Evolutionary conservation across 2,329 filamentous ascomycete species (phyloP), one percentile per base, ranked within the genome.

Genomic region (Penicillium sp.): DNA sequence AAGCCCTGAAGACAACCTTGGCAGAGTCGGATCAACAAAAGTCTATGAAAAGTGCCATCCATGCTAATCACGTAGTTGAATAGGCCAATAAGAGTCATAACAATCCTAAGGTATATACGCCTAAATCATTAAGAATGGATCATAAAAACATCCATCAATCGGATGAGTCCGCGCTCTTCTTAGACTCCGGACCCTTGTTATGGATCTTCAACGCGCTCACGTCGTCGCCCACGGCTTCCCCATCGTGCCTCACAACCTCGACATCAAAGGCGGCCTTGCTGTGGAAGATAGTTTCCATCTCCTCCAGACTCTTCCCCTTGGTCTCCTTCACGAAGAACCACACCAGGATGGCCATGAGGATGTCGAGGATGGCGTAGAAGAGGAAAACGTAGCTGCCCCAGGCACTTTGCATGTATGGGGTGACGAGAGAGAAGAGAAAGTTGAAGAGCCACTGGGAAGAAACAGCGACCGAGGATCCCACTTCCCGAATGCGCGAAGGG

Each of bases 401-500:
- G 33, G 63, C 56, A n/a, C 59, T 57, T 16, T 71, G 60, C 30
- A 67, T 67, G 21, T 63, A 57, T 4, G 69, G 69, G 0, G 67
- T 70, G 17, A 67, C 60, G 14, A 67, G 57, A 1, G 67, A 68
- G 45, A 70, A 64, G n/a, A 67, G 59, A 36, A 70, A 69, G 31
- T 68, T 68, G 49, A 68, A 68, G 3, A 65, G 48, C 65, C 65
- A 68, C 36, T 68, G 61, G 0, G 63, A 62, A 7, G 59, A 56
- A 6, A 65, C 59, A 8, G 62, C 61, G 29, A 66, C 54, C 0
- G 62, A 66, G 2, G 66, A 61, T 14, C 67, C 65, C 19, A 68
- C 54, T 16, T 59, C 64, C 10, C 67, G 61, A 9, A 69, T 61
- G 2, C 65, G 59, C 0, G 62, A 63, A 3, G 66, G 65, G 48